phyloP scores from a whole-genome alignment of 1,139 yeast species.

The Blastobotrys apis region DNA sequence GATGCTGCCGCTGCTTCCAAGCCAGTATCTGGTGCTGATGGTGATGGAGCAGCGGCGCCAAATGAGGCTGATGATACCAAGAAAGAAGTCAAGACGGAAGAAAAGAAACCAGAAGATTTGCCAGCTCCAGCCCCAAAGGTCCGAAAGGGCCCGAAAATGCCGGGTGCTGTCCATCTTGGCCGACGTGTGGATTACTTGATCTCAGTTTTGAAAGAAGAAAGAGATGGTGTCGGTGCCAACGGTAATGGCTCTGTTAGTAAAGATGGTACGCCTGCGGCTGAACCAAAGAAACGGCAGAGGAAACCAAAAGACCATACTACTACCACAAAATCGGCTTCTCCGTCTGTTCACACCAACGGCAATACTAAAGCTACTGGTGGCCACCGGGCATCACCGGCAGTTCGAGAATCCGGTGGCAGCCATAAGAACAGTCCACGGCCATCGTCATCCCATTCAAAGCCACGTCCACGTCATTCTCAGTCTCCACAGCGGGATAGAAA shows the following conservation, averaged over 20 bases:
- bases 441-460: too few species aligned
- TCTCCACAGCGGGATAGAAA: constrained; percentile 14
- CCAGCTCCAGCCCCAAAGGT: constrained; percentile 28
- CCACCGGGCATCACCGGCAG: too few species aligned
- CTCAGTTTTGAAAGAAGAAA: constrained; percentile 55
- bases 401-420: too few species aligned
- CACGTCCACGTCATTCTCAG: constrained; percentile 9
- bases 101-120: not conserved
- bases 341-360: constrained; percentile 5
- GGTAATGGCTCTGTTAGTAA: too few species aligned
- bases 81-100: not conserved
- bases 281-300: constrained; percentile 10
- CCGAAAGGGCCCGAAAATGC: constrained; percentile 63
- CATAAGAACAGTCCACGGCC: constrained; percentile 7
- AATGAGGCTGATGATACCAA: not conserved
- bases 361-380: not conserved
- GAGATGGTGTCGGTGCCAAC: constrained; percentile 36
- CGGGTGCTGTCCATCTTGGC: constrained; percentile 91
- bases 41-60: not conserved
- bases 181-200: constrained; percentile 88
- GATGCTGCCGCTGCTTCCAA: constrained; percentile 31
- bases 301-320: not conserved
- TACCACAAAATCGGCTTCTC: constrained; percentile 3
- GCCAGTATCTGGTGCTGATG: not conserved
- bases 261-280: constrained; percentile 1